Evolutionary conservation across 2,329 filamentous ascomycete species (phyloP), one percentile per base, ranked within the genome.

Genomic region (Cordyceps cicadae): DNA sequence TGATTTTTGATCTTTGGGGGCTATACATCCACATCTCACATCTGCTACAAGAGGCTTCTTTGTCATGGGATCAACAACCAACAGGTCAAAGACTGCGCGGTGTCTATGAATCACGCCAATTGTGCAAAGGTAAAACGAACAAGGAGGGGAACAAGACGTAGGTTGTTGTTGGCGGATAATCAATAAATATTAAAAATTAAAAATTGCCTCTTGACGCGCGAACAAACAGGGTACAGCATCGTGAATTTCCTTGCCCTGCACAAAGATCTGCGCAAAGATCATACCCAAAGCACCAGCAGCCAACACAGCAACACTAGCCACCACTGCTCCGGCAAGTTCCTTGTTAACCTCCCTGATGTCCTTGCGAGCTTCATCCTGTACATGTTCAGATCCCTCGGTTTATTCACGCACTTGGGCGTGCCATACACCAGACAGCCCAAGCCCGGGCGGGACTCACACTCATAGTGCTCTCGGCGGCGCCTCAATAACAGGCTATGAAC

Each of bases 381-480:
- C 70, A 68, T 74, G 65, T 69, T 86, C 63, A 64, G 86, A 29
- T 34, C 17, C 74, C 64, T 71, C 63, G 74, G 65, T 59, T 70
- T 72, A 7, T 82, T 78, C 2, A 72, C 66, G 62, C 82, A 85
- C 2, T 68, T 73, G 0, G 64, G 66, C 4, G 82, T 85, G 26
- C 76, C 79, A 59, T 77, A 80, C 12, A 85, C 77, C 11, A 84
- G 72, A 66, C 82, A 85, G 3, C 82, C 82, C 1, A 85, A 70
- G 1, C 79, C 81, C 0, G 81, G 81, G 0, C 80, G 75, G 21
- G 79, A 80, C 66, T 86, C 82, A 66, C 84, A 87, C 67, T 87
- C 84, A 14, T 81, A 71, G 65, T 87, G 84, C 62, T 85, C 79
- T 60, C 84, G 76, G 17, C 84, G 76, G 45, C 81, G 76, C 64